Evolutionary conservation across 1,139 yeast genomes (phyloP), one percentile per base, ranked within the genome.

Genomic region (Protomyces gravidus): DNA sequence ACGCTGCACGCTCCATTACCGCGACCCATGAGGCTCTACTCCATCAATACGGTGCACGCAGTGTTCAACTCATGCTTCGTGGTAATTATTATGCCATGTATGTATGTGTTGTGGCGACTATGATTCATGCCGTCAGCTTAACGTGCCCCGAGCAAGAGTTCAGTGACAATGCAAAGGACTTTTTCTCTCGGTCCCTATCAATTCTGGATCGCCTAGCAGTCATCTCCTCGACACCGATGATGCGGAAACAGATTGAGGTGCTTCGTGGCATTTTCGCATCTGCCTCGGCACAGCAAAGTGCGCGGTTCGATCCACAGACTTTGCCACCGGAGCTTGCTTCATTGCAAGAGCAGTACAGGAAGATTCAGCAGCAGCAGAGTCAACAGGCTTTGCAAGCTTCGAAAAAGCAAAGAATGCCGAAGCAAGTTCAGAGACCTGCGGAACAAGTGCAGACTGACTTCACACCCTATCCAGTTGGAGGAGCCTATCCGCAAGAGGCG

Each of bases 71-170:
- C 51, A 53, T 53, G 58, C 26, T 53, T 23, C 50, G 58, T 11
- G 58, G 58, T 13, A 53, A 32, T 17, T 45, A 53, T 23, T 46
- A 36, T 17, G 51, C 58, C 11, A 27, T 53, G 27, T 53, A 53
- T n/a, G 58, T 50, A n/a, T 50, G 46, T 32, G 33, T 45, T 45
- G 40, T 53, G 30, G 40, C 40, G 28, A 46, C 58, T 19, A 53
- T 53, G 58, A 53, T 53, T 25, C 58, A 53, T 26, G 58, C 58
- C 5, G 40, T 53, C 36, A 32, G 58, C 25, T 23, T 46, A 51
- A 53, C 58, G 13, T 53, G 58, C 27, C 58, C 58, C 4, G 58
- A 53, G 27, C 33, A 32, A 15, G 58, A 45, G 19, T 53, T 53
- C 58, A 45, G 47, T 19, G 51, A 53, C 9, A 46, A 46, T 9